These are phyloP conservation scores for Papiliotrema laurentii DNA, from an alignment of 1,284 basidiomycete genomes.

Conservation along the genomic window DNA sequence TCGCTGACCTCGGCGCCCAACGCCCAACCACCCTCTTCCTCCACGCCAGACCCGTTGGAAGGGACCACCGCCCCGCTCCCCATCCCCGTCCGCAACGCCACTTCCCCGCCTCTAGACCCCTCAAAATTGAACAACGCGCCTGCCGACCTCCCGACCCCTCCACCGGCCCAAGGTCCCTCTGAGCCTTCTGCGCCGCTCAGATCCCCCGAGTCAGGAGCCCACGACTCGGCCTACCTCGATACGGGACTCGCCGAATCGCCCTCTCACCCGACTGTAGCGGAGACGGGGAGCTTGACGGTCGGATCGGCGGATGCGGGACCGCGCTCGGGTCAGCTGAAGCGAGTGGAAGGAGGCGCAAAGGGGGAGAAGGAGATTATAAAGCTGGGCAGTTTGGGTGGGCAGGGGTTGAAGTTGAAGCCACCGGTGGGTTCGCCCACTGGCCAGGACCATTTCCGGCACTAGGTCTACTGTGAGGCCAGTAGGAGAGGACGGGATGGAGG, in stretches of 20 bases:
- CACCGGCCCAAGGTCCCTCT: conserved; percentile 5
- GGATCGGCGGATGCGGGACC: conserved; percentile 23
- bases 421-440: neutral
- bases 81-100: conserved; percentile 1
- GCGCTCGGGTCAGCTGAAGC: conserved; percentile 34
- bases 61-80: neutral
- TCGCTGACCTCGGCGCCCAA: neutral
- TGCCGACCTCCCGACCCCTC: conserved; percentile 21
- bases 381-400: conserved; percentile 40
- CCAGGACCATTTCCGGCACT: no score
- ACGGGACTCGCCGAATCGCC: conserved; percentile 19
- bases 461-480: no score
- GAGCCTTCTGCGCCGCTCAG: conserved; percentile 11
- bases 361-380: conserved; percentile 31
- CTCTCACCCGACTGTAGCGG: conserved; percentile 40
- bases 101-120: conserved; percentile 37
- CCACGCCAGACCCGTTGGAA: neutral
- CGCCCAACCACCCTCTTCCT: neutral
- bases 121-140: conserved; percentile 38
- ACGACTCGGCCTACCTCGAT: conserved; percentile 35
- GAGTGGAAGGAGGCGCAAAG: conserved; percentile 23
- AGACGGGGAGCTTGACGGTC: conserved; percentile 28
- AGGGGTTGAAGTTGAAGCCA: conserved; percentile 37
- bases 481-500: no score
- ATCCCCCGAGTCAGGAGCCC: conserved; percentile 14